Conservation (phyloP, 2,329 filamentous ascomycete species). For the Apiospora hydei region DNA sequence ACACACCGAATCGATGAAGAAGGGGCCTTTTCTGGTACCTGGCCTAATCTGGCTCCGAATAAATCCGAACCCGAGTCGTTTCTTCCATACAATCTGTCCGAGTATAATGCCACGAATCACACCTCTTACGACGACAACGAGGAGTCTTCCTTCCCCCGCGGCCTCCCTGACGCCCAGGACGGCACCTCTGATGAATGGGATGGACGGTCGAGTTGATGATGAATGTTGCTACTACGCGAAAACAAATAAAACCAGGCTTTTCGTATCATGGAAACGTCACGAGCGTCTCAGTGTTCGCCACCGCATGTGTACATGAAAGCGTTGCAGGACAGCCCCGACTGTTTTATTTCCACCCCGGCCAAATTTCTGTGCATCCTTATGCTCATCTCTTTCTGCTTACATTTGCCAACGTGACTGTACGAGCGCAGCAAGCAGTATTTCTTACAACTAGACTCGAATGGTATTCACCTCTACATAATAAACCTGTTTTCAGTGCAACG, state of each 20-base stretch:
- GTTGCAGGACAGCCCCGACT: slow-evolving; percentile 3
- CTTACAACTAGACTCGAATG: neutral
- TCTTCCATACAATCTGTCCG: slow-evolving; percentile 24
- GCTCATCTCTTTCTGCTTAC: slow-evolving; percentile 4
- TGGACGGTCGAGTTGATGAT: slow-evolving; percentile 38
- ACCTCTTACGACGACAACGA: slow-evolving; percentile 26
- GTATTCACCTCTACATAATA: neutral
- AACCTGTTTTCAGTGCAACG: too few species aligned
- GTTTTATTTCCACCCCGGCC: neutral
- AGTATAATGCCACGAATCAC: slow-evolving; percentile 22
- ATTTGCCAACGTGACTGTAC: neutral
- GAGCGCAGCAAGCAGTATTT: neutral
- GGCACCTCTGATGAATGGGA: slow-evolving; percentile 29
- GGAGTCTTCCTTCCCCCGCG: slow-evolving; percentile 17
- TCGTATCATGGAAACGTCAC: slow-evolving; percentile 34
- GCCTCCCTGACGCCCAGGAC: slow-evolving; percentile 22
- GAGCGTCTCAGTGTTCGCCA: slow-evolving; percentile 18
- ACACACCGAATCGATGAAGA: slow-evolving; percentile 31
- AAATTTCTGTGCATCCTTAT: neutral
- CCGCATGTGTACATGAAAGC: slow-evolving; percentile 15
- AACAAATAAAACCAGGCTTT: slow-evolving; percentile 48
- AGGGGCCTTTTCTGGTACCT: slow-evolving; percentile 10
- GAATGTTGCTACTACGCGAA: slow-evolving; percentile 45
- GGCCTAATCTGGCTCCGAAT: slow-evolving; percentile 15
- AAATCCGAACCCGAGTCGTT: slow-evolving; percentile 15